Conservation (phyloP, 495 filamentous ascomycete species). For the Bombardia bombarda region DNA sequence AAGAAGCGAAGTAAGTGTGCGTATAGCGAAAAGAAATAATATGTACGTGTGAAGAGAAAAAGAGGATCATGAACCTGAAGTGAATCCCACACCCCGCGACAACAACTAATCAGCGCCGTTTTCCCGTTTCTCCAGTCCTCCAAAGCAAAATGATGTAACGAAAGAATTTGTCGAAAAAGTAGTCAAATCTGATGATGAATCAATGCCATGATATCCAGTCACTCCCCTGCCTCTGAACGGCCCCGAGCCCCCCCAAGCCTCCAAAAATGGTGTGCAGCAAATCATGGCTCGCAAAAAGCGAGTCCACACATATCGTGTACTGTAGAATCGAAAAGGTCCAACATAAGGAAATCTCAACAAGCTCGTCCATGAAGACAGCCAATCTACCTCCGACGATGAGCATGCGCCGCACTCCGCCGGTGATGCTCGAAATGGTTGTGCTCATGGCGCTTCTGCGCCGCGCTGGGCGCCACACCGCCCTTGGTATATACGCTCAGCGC, state of each 20-base stretch:
- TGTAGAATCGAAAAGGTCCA: background rate
- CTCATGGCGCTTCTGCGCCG: slow-evolving; percentile 11
- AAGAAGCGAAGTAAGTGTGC: too few species aligned
- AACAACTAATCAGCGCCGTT: too few species aligned
- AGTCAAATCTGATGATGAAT: background rate
- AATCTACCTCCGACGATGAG: background rate
- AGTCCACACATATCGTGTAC: too few species aligned
- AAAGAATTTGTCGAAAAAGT: too few species aligned
- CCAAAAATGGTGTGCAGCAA: background rate
- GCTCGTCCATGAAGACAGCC: too few species aligned
- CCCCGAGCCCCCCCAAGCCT: background rate
- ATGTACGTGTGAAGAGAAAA: too few species aligned
- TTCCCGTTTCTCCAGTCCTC: too few species aligned
- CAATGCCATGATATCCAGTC: background rate
- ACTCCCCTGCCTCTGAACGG: background rate
- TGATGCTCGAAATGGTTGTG: slow-evolving; percentile 4
- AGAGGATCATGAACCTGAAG: too few species aligned
- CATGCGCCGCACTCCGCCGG: background rate
- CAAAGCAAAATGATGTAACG: background rate
- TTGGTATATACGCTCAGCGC: slow-evolving; percentile 34
- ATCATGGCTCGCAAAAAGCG: background rate
- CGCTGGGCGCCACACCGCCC: slow-evolving; percentile 12
- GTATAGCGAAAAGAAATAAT: too few species aligned
- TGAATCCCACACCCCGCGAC: too few species aligned
- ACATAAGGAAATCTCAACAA: too few species aligned